A percentile compares a stretch with the other conserved stretches of the same genome.
phyloP scores from a whole-genome alignment of 495 filamentous ascomycete genomes.

The Physcia stellaris region DNA sequence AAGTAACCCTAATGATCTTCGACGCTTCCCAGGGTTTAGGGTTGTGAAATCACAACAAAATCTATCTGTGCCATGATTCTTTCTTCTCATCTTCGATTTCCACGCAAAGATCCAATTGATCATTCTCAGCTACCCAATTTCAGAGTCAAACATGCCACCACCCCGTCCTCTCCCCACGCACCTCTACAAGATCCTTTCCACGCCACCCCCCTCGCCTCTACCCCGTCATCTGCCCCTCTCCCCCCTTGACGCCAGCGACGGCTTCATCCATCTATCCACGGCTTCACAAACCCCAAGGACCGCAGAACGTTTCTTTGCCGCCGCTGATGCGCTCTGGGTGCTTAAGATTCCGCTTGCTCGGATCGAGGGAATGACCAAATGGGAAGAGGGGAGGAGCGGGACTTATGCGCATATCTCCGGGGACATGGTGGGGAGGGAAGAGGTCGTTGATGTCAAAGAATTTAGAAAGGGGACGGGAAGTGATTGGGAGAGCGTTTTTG shows the following conservation, averaged over 20 bases:
- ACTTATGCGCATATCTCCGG: conserved; percentile 5
- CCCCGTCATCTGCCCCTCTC: conserved; percentile 33
- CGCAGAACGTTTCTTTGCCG: conserved; percentile 32
- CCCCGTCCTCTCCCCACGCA: conserved; percentile 23
- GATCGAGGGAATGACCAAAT: conserved; percentile 26
- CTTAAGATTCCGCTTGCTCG: conserved; percentile 28
- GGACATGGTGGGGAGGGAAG: not conserved
- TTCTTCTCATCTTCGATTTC: too few relatives aligned
- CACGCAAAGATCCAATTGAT: too few relatives aligned
- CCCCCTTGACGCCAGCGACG: conserved; percentile 34
- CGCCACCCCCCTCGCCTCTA: conserved; percentile 31
- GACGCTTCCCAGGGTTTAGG: too few relatives aligned
- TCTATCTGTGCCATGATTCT: too few relatives aligned
- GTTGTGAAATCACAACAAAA: too few relatives aligned
- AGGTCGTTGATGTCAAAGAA: conserved; percentile 1
- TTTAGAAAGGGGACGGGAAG: not conserved
- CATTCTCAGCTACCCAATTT: too few relatives aligned
- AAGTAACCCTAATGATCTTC: too few relatives aligned
- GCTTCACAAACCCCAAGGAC: conserved; percentile 35
- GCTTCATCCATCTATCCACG: conserved; percentile 38
- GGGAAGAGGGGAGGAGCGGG: conserved; percentile 21
- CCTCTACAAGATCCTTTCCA: conserved; percentile 37
- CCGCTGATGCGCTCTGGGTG: conserved; percentile 22
- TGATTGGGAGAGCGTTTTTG: too few relatives aligned
- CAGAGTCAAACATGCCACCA: too few relatives aligned